Percentiles rank a stretch among this genome's conserved stretches.
Conservation (phyloP, 1,284 basidiomycete genomes). For the Cryptococcus depauperatus region DNA sequence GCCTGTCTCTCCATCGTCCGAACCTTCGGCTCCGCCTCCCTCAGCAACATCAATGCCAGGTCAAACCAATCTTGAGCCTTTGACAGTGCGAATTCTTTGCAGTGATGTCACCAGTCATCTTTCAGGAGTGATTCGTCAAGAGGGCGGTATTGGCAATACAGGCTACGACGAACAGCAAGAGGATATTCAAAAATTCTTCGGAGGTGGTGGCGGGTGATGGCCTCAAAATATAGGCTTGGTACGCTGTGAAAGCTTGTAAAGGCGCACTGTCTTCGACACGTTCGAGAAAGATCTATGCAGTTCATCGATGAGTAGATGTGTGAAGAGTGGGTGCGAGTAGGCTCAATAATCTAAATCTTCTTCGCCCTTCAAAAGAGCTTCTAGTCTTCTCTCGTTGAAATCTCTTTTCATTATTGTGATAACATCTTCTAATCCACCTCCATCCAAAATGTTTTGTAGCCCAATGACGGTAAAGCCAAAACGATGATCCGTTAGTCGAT, state of each 20-base stretch:
- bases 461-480: slow-evolving; percentile 70
- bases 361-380: slow-evolving; percentile 54
- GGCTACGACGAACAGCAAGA: slow-evolving; percentile 66
- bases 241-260: neutral
- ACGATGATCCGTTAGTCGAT: slow-evolving; percentile 85
- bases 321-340: too few relatives aligned
- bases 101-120: slow-evolving; percentile 45
- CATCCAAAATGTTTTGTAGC: slow-evolving; percentile 66
- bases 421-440: slow-evolving; percentile 55
- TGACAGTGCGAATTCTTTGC: slow-evolving; percentile 32
- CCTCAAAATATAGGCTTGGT: neutral
- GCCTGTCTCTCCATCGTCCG: slow-evolving; percentile 25
- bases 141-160: slow-evolving; percentile 64
- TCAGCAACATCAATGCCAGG: slow-evolving; percentile 17
- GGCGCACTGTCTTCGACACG: too few relatives aligned
- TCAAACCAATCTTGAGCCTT: slow-evolving; percentile 13
- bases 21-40: slow-evolving; percentile 14
- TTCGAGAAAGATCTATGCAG: slow-evolving; percentile 1
- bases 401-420: slow-evolving; percentile 58
- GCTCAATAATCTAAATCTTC: slow-evolving; percentile 40
- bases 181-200: slow-evolving; percentile 68
- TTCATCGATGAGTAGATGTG: slow-evolving; percentile 3
- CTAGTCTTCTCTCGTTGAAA: slow-evolving; percentile 58
- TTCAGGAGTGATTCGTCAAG: slow-evolving; percentile 54
- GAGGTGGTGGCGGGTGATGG: slow-evolving; percentile 41